Conservation (phyloP, 2,329 filamentous ascomycete genomes). For the Arthrobotrys entomopaga region DNA sequence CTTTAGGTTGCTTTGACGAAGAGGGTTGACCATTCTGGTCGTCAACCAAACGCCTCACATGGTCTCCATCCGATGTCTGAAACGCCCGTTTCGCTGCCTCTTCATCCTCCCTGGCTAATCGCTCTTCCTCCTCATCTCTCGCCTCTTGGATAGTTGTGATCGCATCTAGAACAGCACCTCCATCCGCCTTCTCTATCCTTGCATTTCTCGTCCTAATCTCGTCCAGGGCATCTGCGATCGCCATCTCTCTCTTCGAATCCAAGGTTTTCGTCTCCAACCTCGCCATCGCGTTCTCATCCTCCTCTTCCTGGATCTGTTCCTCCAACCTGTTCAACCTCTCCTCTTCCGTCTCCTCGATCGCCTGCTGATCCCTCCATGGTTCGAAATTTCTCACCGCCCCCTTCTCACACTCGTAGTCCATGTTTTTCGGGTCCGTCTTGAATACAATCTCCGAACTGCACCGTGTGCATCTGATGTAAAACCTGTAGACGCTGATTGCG, state of each 20-base stretch:
- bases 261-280: slow-evolving; percentile 92
- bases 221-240: slow-evolving; percentile 92
- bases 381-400: slow-evolving; percentile 95
- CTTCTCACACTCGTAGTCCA: slow-evolving; percentile 83
- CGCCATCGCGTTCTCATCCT: slow-evolving; percentile 90
- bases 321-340: slow-evolving; percentile 86
- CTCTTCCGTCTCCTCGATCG: slow-evolving; percentile 82
- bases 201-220: slow-evolving; percentile 94
- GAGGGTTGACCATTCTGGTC: slow-evolving; percentile 30
- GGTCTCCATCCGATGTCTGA: slow-evolving; percentile 62
- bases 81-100: slow-evolving; percentile 84
- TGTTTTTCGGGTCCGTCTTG: slow-evolving; percentile 92
- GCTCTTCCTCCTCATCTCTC: slow-evolving; percentile 68
- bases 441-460: slow-evolving; percentile 90
- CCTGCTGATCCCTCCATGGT: slow-evolving; percentile 79
- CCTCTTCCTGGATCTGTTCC: slow-evolving; percentile 64
- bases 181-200: slow-evolving; percentile 79
- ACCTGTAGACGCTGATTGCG: slow-evolving; percentile 84
- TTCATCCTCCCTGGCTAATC: slow-evolving; percentile 81
- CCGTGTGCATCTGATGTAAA: slow-evolving; percentile 89
- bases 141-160: slow-evolving; percentile 69
- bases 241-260: slow-evolving; percentile 95
- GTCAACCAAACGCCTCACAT: slow-evolving; percentile 58
- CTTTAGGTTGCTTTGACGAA: slow-evolving; percentile 54
- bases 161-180: slow-evolving; percentile 70